Base-by-base conservation (phyloP, 352 stramenopile species). In the Globisporangium radiosum region DNA sequence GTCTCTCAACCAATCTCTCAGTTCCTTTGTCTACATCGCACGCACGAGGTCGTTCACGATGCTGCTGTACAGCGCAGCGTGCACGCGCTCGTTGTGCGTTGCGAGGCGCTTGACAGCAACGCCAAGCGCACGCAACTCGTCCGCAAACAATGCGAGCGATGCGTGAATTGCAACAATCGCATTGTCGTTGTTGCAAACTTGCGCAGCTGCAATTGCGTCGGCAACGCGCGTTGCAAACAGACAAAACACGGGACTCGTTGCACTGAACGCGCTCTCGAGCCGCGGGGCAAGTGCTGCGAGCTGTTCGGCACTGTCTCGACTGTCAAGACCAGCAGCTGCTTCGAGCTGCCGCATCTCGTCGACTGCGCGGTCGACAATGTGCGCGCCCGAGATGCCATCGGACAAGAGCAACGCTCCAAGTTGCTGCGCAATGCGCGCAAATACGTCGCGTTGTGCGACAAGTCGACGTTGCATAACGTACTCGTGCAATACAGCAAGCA, bases 11-110 rank as follows among this genome's bases (percentile, higher is more conserved):
- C n/a, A n/a, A n/a, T n/a, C n/a, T n/a, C n/a, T n/a, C n/a, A n/a
- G n/a, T n/a, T n/a, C n/a, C n/a, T n/a, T n/a, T n/a, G n/a, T n/a
- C 39, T 69, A 75, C 54, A 55, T 42, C 39, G 65, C 48, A 5
- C 70, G 47, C n/a, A 78, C 54, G 14, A 85, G 60, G 13, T 63
- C 63, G 56, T 82, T 72, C 49, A 88, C 66, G 43, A 88, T 71
- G 45, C 17, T 52, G 59, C 89, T 92, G 76, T 92, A 92, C 36
- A 84, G 62, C 8, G 73, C 60, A 38, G 70, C 80, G 50, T 89
- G 72, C 15, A 89, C 78, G 9, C 53, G 69, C 54, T 90, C 76
- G 48, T 92, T 92, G 70, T 88, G 82, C 60, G 76, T 72, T n/a
- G 68, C 73, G 15, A 92, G 64, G 42, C 70, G 72, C 40, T 58